phyloP scores from a whole-genome alignment of 2,329 filamentous ascomycete genomes.

The Didymella lethalis region DNA sequence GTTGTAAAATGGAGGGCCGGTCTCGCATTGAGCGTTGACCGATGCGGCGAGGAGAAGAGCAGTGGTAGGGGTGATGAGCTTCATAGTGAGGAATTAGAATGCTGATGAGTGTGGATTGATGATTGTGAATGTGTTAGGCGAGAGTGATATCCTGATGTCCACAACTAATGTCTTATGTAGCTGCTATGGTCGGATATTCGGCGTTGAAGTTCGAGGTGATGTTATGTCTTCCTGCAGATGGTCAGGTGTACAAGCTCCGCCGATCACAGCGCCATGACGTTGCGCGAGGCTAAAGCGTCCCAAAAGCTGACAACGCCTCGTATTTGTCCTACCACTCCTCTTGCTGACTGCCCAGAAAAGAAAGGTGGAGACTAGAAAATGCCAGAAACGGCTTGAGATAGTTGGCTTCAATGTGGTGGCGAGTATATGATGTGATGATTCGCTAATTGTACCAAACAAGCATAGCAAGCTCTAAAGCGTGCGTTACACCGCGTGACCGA shows the following conservation, averaged over 20 bases:
- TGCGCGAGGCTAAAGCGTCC: slow-evolving; percentile 6
- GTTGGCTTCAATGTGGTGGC: not conserved
- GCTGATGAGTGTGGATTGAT: not conserved
- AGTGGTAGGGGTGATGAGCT: slow-evolving; percentile 25
- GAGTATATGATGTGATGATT: slow-evolving; percentile 1
- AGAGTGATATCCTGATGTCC: not conserved
- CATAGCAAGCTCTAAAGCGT: not conserved
- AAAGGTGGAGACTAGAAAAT: not conserved
- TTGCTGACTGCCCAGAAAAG: not conserved
- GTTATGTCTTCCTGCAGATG: slow-evolving; percentile 11
- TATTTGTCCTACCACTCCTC: slow-evolving; percentile 8
- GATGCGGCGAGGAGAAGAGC: slow-evolving; percentile 37
- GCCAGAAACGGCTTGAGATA: not conserved
- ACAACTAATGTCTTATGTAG: slow-evolving; percentile 1
- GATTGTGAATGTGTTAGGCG: not conserved
- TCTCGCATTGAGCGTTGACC: slow-evolving; percentile 36
- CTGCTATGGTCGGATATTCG: not conserved
- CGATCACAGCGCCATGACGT: slow-evolving; percentile 23
- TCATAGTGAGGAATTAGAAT: slow-evolving; percentile 26
- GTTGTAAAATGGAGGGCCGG: slow-evolving; percentile 29
- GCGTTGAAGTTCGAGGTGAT: not conserved
- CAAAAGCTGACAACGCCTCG: slow-evolving; percentile 16
- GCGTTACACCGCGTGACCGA: not conserved
- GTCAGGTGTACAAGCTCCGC: slow-evolving; percentile 13
- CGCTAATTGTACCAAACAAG: not conserved